Conservation (phyloP, 352 stramenopile genomes). For the Globisporangium yorkense region DNA sequence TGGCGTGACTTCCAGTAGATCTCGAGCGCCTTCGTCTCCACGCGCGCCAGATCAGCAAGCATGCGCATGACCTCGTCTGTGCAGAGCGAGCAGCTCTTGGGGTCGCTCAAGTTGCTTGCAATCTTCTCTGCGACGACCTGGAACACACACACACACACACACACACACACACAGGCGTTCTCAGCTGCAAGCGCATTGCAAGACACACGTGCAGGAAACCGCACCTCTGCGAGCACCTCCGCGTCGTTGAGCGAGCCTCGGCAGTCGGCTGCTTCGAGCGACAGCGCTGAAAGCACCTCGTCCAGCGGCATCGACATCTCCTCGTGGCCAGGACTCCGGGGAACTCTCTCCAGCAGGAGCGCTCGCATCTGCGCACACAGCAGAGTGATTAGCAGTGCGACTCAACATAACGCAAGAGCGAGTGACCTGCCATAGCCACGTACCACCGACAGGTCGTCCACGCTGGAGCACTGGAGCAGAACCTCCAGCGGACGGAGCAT, state of each 20-base stretch:
- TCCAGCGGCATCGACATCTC: conserved; percentile 16
- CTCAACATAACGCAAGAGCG: not conserved
- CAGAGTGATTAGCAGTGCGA: not conserved
- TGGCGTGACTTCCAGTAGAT: conserved; percentile 51
- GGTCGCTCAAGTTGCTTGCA: conserved; percentile 19
- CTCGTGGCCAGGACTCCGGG: conserved; percentile 6
- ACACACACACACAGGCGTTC: too few species aligned
- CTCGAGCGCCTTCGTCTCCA: conserved; percentile 41
- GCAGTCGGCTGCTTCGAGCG: conserved; percentile 11
- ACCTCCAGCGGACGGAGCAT: conserved; percentile 30
- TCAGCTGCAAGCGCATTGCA: not conserved
- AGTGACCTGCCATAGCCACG: conserved; percentile 8
- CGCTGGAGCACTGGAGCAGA: conserved; percentile 43
- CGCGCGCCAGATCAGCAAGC: conserved; percentile 27
- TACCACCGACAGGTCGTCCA: conserved; percentile 55
- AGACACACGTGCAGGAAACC: not conserved
- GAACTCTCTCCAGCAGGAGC: conserved; percentile 22
- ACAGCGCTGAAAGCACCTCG: conserved; percentile 14
- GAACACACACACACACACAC: not conserved
- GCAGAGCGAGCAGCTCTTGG: conserved; percentile 21
- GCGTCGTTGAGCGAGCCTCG: conserved; percentile 3
- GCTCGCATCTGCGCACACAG: conserved; percentile 40
- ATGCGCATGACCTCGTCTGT: conserved; percentile 44
- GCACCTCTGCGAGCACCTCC: conserved; percentile 7
- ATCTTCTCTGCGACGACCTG: conserved; percentile 35